Percentiles rank a stretch among this genome's conserved stretches.
Evolutionary conservation across 305 asterid species (phyloP).

Genomic region (Solanum hybrid): DNA sequence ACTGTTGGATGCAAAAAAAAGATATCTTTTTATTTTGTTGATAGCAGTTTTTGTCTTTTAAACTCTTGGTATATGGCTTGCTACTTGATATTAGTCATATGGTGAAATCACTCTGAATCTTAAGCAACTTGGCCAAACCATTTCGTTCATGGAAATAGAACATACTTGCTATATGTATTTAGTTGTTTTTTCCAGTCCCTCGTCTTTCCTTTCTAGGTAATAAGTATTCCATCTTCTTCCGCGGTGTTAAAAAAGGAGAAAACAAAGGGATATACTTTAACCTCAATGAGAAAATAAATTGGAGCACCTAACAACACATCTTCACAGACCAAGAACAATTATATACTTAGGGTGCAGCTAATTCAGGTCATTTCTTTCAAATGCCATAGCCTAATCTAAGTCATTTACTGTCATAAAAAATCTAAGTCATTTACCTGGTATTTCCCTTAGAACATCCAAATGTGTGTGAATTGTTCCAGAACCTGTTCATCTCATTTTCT

Average conservation of each 20-base stretch:
- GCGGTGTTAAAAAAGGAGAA: neutral
- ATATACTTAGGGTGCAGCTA: neutral
- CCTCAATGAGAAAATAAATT: neutral
- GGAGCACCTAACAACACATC: neutral
- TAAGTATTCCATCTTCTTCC: neutral
- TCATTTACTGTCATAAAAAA: neutral
- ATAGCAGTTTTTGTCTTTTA: neutral
- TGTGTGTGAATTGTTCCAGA: neutral
- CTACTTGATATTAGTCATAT: neutral
- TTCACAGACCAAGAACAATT: neutral
- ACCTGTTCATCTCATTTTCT: constrained; percentile 7
- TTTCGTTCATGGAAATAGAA: neutral
- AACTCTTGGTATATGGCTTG: neutral
- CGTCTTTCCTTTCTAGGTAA: neutral
- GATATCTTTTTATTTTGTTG: neutral
- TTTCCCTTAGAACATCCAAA: neutral
- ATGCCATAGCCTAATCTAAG: neutral
- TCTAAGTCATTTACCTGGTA: neutral
- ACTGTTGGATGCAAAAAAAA: neutral
- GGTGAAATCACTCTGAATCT: neutral
- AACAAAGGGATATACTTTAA: neutral
- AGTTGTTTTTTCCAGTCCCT: neutral
- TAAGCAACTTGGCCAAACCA: neutral
- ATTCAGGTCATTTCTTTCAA: neutral
- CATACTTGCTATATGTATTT: neutral